Percentiles rank a stretch among this genome's conserved stretches.
phyloP scores from a whole-genome alignment of 768 basidiomycete species.

The Suillus placidus region DNA sequence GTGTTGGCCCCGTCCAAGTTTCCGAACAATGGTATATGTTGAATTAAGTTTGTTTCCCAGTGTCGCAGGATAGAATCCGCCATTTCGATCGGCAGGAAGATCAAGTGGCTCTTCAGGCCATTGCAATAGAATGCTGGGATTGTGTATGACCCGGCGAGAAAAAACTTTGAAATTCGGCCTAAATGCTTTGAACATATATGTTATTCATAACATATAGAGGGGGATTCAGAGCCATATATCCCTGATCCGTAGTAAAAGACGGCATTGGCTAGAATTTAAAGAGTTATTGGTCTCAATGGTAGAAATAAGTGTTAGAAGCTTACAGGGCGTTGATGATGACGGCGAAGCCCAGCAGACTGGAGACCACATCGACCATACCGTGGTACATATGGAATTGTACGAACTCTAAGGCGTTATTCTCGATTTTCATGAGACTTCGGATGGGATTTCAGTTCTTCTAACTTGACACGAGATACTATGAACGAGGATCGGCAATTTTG shows the following conservation, averaged over 20 bases:
- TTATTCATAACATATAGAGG: too few species aligned
- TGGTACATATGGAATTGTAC: conserved; percentile 66
- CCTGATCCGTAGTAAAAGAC: conserved; percentile 71
- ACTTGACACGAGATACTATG: conserved; percentile 25
- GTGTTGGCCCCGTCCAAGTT: too few species aligned
- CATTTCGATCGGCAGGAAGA: too few species aligned
- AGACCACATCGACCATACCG: conserved; percentile 58
- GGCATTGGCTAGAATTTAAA: conserved; percentile 67
- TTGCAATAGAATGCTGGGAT: too few species aligned
- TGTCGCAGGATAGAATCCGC: too few species aligned
- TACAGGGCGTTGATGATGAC: conserved; percentile 86
- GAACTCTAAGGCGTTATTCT: conserved; percentile 54
- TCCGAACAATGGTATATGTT: too few species aligned
- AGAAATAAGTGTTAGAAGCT: conserved; percentile 26
- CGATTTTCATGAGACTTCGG: conserved; percentile 52
- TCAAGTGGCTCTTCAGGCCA: too few species aligned
- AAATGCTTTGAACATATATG: too few species aligned
- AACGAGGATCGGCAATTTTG: conserved; percentile 23
- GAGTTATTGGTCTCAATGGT: not conserved
- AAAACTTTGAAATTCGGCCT: too few species aligned
- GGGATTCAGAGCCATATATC: too few species aligned
- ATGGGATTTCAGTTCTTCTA: conserved; percentile 21
- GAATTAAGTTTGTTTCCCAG: too few species aligned
- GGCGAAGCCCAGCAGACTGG: conserved; percentile 78
- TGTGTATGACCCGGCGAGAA: too few species aligned